Evolutionary conservation across 2,329 filamentous ascomycete genomes (phyloP).

Genomic region (Cladosporium sp.): DNA sequence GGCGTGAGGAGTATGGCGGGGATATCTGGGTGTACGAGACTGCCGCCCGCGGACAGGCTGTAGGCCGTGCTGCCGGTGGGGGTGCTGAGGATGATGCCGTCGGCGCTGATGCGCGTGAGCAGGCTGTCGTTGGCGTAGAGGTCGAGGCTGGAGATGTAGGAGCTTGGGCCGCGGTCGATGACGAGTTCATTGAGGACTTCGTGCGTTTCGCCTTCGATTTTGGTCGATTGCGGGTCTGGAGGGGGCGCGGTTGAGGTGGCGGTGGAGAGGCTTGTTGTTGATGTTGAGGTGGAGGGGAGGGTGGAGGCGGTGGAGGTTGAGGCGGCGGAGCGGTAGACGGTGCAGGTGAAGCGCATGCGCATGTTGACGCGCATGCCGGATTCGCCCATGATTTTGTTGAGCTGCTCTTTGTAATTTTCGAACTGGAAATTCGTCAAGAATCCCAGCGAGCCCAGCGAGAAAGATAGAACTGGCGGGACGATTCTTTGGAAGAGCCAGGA

Average conservation of each 20-base stretch:
- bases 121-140: constrained; percentile 93
- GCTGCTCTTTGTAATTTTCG: constrained; percentile 76
- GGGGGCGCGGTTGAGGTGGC: constrained; percentile 14
- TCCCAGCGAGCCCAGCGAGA: constrained; percentile 78
- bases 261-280: constrained; percentile 29
- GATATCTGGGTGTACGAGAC: constrained; percentile 92
- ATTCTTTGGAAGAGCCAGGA: constrained; percentile 90
- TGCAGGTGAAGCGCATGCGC: constrained; percentile 98
- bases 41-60: constrained; percentile 90
- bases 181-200: constrained; percentile 98
- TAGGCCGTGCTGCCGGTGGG: constrained; percentile 90
- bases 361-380: constrained; percentile 95
- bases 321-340: constrained; percentile 69
- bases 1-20: constrained; percentile 94
- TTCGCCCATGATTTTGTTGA: constrained; percentile 87
- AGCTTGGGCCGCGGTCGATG: constrained; percentile 92
- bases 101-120: constrained; percentile 90
- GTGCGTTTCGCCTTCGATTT: constrained; percentile 87
- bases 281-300: constrained; percentile 21
- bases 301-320: constrained; percentile 27
- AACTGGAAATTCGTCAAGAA: constrained; percentile 88
- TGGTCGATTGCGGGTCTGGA: constrained; percentile 46
- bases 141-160: constrained; percentile 95
- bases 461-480: constrained; percentile 78
- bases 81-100: constrained; percentile 96